Evolutionary conservation across 2,329 filamentous ascomycete species (phyloP), one percentile per base, ranked within the genome.

Genomic region (Hysterium pulicare): DNA sequence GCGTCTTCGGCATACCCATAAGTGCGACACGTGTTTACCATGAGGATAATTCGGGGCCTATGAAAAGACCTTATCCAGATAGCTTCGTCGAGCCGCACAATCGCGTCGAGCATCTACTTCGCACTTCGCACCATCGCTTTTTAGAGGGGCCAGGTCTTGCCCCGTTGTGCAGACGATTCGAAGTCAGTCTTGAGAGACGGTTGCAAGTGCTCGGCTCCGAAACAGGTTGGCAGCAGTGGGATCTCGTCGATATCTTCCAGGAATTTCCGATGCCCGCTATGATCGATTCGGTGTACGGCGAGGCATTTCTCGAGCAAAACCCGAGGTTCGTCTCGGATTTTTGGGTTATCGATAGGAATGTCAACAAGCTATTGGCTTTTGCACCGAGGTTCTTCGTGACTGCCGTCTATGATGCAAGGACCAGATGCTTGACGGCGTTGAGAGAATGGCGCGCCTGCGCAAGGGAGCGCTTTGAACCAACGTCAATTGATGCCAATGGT

Each of bases 391-490:
- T 48, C 7, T 33, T 45, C 11, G 40, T 35, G 3, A 22, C 39
- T 6, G 13, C 32, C 17, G 42, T 36, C 3, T 38, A 45, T 30
- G 23, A 11, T 13, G 33, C 28, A 13, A 26, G 45, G 16, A 32
- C 44, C 6, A 17, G 33, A 20, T 30, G 34, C 4, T 15, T 50
- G 9, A 21, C 15, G 16, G 40, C 32, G 5, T 28, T 50, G 2
- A 20, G 20, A 30, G 30, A 43, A 19, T 48, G 42, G 48, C 46
- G 47, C 5, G 22, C 23, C 3, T 42, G 31, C 35, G 52, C 52
- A 16, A 50, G 46, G 11, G 38, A 47, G 15, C 49, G 45, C 40
- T 53, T 49, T 30, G 22, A n/a, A 10, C 13, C 17, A 30, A 4
- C 28, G 32, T 11, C 26, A 2, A 16, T 37, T 19, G 40, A 45